Base-by-base conservation (phyloP, 805 yeast genomes). In the Yarrowia hollandica region DNA sequence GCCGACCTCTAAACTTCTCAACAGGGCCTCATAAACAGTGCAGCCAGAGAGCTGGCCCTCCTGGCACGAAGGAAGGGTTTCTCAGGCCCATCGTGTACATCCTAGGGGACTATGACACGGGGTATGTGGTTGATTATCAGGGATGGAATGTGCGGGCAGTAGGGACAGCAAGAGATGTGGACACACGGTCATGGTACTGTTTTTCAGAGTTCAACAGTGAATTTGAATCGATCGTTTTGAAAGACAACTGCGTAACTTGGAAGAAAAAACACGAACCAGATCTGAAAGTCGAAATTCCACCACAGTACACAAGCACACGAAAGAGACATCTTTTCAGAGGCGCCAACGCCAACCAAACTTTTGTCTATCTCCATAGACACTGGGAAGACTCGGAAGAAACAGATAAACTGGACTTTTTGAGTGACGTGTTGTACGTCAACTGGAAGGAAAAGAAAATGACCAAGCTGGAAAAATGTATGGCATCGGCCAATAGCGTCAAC, bases 311-410 rank as follows among this genome's bases (percentile, higher is more conserved):
- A 41, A 41, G 14, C 11, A 41, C 48, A 1, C 19, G 48, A 10
- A 31, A 15, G 6, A 41, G 26, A 6, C 48, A 41, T 18, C 48
- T 41, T 0, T 41, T 41, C 16, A 25, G 23, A 18, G 48, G 33
- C 11, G 16, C 52, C 0, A 19, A 9, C 4, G 35, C 52, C 7
- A 8, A n/a, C 35, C 52, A 44, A 26, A 44, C 52, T 4, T 44
- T 44, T 28, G 35, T 44, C 18, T 44, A 28, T 6, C 35, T 44
- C 5, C 52, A 44, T 14, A 28, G 52, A n/a, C 11, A 28, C 35
- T 44, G 52, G 52, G 52, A 44, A 30, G 52, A 44, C 35, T 44
- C 52, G 2, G 52, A 44, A 14, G 52, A 44, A n/a, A 30, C 35
- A 8, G 52, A 44, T 18, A 44, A 44, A 10, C 26, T 7, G 35